Conservation (phyloP, 2,329 filamentous ascomycete species). For the Didymella glomerata region DNA sequence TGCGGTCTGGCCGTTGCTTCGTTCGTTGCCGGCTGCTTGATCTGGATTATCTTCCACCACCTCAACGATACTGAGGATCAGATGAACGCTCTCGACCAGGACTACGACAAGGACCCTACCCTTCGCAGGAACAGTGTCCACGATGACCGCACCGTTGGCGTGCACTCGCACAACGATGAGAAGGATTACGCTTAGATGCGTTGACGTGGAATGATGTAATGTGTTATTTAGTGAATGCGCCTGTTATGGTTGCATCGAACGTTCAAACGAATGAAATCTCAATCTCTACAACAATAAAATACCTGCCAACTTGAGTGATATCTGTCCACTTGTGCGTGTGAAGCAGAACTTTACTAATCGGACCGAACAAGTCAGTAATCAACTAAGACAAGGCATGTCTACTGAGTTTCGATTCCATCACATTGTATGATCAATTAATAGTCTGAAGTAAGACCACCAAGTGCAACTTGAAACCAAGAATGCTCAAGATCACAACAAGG, state of each 20-base stretch:
- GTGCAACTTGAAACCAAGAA: neutral
- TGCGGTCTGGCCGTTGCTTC: constrained; percentile 43
- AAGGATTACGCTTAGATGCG: constrained; percentile 17
- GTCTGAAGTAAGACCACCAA: too few species aligned
- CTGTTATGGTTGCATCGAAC: constrained; percentile 10
- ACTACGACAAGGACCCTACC: constrained; percentile 45
- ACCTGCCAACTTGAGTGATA: neutral
- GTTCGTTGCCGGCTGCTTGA: constrained; percentile 45
- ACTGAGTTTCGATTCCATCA: neutral
- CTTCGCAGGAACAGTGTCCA: constrained; percentile 37
- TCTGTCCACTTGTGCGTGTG: neutral
- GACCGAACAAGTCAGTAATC: neutral
- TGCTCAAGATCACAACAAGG: constrained; percentile 24
- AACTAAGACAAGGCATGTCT: neutral
- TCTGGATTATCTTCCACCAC: constrained; percentile 52
- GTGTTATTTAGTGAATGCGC: constrained; percentile 20
- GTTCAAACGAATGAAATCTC: constrained; percentile 16
- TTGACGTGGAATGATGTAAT: constrained; percentile 13
- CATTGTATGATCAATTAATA: neutral
- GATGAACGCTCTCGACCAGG: constrained; percentile 49
- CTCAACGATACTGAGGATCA: constrained; percentile 49
- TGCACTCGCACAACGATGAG: constrained; percentile 16
- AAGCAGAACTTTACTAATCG: neutral
- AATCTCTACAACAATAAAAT: neutral
- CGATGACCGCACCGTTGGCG: constrained; percentile 12